Evolutionary conservation across 345 rosid species (phyloP).

Genomic region (Eucalyptus curtisii): DNA sequence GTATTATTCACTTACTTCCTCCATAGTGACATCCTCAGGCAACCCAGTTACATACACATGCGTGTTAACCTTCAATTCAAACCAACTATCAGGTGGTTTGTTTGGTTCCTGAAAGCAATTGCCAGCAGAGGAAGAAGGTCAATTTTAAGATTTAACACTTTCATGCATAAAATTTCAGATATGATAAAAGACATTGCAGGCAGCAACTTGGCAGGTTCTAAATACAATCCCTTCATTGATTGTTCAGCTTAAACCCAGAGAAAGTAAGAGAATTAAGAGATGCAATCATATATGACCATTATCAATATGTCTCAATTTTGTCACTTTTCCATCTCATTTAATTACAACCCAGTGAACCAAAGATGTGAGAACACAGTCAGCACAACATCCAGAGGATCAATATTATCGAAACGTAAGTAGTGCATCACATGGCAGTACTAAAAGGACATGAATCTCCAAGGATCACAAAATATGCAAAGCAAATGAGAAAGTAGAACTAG

Average conservation of each 20-base stretch:
- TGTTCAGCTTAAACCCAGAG: neutral
- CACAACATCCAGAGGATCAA: neutral
- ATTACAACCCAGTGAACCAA: neutral
- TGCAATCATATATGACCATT: neutral
- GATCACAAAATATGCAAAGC: neutral
- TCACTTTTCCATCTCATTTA: neutral
- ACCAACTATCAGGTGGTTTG: constrained; percentile 94
- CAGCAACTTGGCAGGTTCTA: neutral
- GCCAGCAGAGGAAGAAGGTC: neutral
- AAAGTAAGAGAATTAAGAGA: neutral
- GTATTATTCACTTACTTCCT: constrained; percentile 55
- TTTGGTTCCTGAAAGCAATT: constrained; percentile 62
- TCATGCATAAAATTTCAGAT: neutral
- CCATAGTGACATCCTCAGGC: constrained; percentile 79
- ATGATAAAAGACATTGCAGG: neutral
- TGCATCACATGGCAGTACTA: neutral
- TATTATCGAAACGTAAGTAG: neutral
- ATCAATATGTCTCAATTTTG: neutral
- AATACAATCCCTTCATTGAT: neutral
- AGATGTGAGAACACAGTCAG: neutral
- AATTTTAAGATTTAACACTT: neutral
- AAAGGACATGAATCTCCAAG: neutral
- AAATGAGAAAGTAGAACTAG: neutral
- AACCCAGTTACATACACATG: constrained; percentile 91
- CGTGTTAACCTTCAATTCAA: constrained; percentile 93